Evolutionary conservation across 2,329 filamentous ascomycete genomes (phyloP).

Genomic region (Colletotrichum cordylinicola): DNA sequence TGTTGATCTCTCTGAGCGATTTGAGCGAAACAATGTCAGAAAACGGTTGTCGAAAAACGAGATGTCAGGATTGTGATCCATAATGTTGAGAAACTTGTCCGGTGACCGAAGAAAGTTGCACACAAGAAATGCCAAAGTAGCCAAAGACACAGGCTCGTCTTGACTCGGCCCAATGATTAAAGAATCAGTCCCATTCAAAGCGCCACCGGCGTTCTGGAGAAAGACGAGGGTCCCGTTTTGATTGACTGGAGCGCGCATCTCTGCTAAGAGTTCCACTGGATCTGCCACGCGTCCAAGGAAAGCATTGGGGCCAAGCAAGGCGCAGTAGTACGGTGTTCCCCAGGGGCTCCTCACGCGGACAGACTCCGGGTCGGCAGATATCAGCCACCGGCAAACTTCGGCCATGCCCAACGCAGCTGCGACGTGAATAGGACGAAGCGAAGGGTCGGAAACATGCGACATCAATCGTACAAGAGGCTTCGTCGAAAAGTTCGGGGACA

Average conservation of each 20-base stretch:
- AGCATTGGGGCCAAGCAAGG: conserved; percentile 35
- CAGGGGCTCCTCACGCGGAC: conserved; percentile 27
- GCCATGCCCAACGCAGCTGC: conserved; percentile 38
- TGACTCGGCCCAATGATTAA: neutral
- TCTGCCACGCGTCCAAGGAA: conserved; percentile 24
- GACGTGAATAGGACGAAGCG: conserved; percentile 36
- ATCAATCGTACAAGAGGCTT: conserved; percentile 33
- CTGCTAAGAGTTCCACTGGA: neutral
- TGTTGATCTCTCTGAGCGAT: neutral
- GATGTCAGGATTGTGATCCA: neutral
- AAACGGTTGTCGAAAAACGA: neutral
- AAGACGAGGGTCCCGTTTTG: conserved; percentile 31
- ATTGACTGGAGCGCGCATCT: neutral
- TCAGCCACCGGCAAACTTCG: conserved; percentile 28
- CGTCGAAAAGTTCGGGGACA: conserved; percentile 23
- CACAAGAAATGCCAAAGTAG: neutral
- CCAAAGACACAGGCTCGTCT: neutral
- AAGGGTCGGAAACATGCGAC: conserved; percentile 31
- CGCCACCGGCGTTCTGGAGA: conserved; percentile 28
- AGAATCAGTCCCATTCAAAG: neutral
- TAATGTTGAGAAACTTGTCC: neutral
- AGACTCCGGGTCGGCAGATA: neutral
- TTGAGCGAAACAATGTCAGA: neutral
- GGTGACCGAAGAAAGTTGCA: neutral
- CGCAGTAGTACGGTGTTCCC: conserved; percentile 38